A percentile compares a stretch with the other conserved stretches of the same genome.
These are phyloP conservation scores for Ramularia collo-cygni DNA, from an alignment of 2,329 filamentous ascomycete species.

Conservation along the genomic window DNA sequence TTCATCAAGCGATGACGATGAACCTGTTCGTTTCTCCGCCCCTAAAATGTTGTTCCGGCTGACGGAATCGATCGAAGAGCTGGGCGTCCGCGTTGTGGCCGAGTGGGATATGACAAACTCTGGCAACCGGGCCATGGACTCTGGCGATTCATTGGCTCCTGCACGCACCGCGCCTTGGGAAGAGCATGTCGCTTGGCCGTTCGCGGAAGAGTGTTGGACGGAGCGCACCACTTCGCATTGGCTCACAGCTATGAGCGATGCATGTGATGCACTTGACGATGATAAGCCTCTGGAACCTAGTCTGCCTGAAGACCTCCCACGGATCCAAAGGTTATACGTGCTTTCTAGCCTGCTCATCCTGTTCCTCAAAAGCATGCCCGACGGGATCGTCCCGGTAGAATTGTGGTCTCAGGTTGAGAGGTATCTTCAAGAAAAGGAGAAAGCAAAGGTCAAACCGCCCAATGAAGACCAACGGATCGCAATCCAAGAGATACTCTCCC, in stretches of 20 bases:
- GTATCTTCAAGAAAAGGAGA: constrained; percentile 45
- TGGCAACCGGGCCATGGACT: constrained; percentile 2
- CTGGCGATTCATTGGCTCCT: constrained; percentile 5
- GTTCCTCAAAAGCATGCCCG: constrained; percentile 68
- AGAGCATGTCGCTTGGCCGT: constrained; percentile 53
- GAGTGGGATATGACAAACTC: constrained; percentile 51
- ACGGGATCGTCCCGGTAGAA: constrained; percentile 66
- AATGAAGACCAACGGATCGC: constrained; percentile 52
- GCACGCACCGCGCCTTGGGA: constrained; percentile 45
- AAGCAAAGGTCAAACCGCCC: constrained; percentile 37
- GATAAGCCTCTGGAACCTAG: constrained; percentile 55
- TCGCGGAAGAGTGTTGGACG: constrained; percentile 46
- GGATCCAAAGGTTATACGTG: constrained; percentile 65
- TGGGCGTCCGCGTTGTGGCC: constrained; percentile 52
- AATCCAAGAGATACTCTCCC: constrained; percentile 67
- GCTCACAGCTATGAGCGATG: constrained; percentile 36
- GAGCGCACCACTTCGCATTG: constrained; percentile 35
- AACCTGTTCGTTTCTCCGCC: constrained; percentile 63
- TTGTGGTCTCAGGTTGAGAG: constrained; percentile 66
- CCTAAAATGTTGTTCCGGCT: constrained; percentile 85
- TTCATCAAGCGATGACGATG: constrained; percentile 11
- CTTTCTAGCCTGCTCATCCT: constrained; percentile 63
- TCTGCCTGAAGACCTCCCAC: constrained; percentile 57
- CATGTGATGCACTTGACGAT: constrained; percentile 64
- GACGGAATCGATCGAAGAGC: constrained; percentile 67